Evolutionary conservation across 1,284 basidiomycete species (phyloP), one percentile per base, ranked within the genome.

Genomic region (Anthracocystis setariae): DNA sequence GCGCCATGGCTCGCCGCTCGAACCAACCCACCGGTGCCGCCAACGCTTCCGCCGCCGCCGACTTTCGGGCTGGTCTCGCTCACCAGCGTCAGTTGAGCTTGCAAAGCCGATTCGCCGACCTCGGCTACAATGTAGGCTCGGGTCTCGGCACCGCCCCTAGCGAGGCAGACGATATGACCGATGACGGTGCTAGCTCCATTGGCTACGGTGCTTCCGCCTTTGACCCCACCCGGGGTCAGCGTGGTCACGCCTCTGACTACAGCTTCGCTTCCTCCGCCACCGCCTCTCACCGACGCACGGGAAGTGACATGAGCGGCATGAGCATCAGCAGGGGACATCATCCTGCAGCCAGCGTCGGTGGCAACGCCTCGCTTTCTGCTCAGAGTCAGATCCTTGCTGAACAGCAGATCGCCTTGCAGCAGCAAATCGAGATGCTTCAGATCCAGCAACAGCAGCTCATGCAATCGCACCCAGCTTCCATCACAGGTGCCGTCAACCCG

Each of bases 321-420:
- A 52, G 68, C 38, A 45, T 53, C 45, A 69, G 51, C 46, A 37
- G 63, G 25, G 53, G 71, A 13, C 74, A 76, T 25, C 56, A 53
- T n/a, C 54, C 65, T 32, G 61, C 72, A 12, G 61, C 74, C 91
- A 94, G 79, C 92, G 94, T 78, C 89, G 92, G 75, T 90, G 89
- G 23, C 90, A 93, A 79, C 91, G 92, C 56, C 43, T 63, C 65
- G 48, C 66, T 62, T 44, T 72, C 59, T n/a, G 75, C 65, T 37
- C 71, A 71, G 92, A 94, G 79, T 86, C 92, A 54, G 90, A 90
- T 15, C 60, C 57, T 69, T 18, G 62, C 71, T 17, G 61, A 83
- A 18, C 84, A 85, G 75, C 84, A 84, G 51, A 62, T 84, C n/a
- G 83, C 80, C 20, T 74, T 85, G 53, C 84, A 85, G 70, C 84